These are phyloP conservation scores for Yamadazyma spencermartinsiae DNA, from an alignment of 1,139 yeast genomes.

Conservation along the genomic window DNA sequence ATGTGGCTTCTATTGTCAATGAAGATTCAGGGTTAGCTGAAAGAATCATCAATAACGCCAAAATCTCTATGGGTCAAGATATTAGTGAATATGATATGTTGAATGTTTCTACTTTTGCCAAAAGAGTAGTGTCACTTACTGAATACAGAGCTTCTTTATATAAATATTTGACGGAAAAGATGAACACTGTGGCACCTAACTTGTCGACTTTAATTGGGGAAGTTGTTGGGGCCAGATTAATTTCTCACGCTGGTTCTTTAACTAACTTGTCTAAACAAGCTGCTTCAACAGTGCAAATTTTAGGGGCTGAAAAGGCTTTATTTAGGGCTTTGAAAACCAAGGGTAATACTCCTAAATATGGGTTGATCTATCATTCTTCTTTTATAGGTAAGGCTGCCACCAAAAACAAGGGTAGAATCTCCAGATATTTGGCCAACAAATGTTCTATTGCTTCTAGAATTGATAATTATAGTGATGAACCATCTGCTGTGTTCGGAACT, in stretches of 20 bases:
- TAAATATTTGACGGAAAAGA: conserved; percentile 85
- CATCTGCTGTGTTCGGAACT: conserved; percentile 83
- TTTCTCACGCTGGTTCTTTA: conserved; percentile 95
- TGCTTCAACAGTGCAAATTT: conserved; percentile 96
- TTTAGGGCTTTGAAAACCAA: conserved; percentile 98
- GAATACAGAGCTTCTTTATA: conserved; percentile 93
- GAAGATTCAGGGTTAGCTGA: conserved; percentile 96
- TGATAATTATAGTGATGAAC: conserved; percentile 90
- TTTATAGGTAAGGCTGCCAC: conserved; percentile 97
- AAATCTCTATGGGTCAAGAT: conserved; percentile 98
- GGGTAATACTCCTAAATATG: conserved; percentile 98
- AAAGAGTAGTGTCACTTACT: conserved; percentile 90
- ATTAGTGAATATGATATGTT: conserved; percentile 84
- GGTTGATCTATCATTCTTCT: conserved; percentile 95
- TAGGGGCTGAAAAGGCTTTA: conserved; percentile 99
- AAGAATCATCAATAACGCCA: conserved; percentile 83
- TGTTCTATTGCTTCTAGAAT: conserved; percentile 98
- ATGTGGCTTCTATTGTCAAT: conserved; percentile 81
- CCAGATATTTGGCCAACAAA: conserved; percentile 97
- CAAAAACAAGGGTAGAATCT: conserved; percentile 97
- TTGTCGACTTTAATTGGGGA: conserved; percentile 95
- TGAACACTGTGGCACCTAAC: conserved; percentile 98
- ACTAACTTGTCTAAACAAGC: conserved; percentile 96
- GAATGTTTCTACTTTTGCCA: conserved; percentile 86
- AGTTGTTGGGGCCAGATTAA: conserved; percentile 96